phyloP scores from a whole-genome alignment of 768 basidiomycete species.

The Pholiota conissans region DNA sequence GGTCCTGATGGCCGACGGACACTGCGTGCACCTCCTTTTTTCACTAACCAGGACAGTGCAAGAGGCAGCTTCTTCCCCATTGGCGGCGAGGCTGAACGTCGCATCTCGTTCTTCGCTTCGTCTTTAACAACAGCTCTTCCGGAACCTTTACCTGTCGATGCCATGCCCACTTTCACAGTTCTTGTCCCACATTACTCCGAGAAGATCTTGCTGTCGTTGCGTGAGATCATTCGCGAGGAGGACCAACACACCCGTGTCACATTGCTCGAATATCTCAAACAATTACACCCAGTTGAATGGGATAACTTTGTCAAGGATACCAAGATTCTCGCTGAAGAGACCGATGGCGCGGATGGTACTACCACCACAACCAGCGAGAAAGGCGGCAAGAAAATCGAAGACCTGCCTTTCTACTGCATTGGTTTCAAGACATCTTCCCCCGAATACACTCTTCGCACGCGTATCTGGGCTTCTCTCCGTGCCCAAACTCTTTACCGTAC shows the following conservation, averaged over 20 bases:
- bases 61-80: constrained; percentile 90
- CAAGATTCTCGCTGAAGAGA: constrained; percentile 96
- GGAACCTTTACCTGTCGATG: constrained; percentile 93
- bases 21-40: constrained; percentile 96
- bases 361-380: constrained; percentile 70
- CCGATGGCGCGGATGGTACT: constrained; percentile 56
- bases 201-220: constrained; percentile 93
- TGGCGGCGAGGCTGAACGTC: constrained; percentile 94
- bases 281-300: constrained; percentile 98
- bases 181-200: constrained; percentile 99
- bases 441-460: constrained; percentile 96
- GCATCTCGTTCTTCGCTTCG: constrained; percentile 98
- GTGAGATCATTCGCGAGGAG: constrained; percentile 98
- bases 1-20: constrained; percentile 86
- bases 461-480: constrained; percentile 98
- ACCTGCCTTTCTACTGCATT: constrained; percentile 98
- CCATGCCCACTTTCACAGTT: constrained; percentile 99
- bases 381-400: constrained; percentile 66
- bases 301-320: constrained; percentile 99
- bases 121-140: constrained; percentile 95
- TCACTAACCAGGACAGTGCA: constrained; percentile 84
- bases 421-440: constrained; percentile 99
- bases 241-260: constrained; percentile 97
- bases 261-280: constrained; percentile 95
- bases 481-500: constrained; percentile 98